Conservation (phyloP, 805 yeast genomes). For the Lipomyces chichibuensis region DNA sequence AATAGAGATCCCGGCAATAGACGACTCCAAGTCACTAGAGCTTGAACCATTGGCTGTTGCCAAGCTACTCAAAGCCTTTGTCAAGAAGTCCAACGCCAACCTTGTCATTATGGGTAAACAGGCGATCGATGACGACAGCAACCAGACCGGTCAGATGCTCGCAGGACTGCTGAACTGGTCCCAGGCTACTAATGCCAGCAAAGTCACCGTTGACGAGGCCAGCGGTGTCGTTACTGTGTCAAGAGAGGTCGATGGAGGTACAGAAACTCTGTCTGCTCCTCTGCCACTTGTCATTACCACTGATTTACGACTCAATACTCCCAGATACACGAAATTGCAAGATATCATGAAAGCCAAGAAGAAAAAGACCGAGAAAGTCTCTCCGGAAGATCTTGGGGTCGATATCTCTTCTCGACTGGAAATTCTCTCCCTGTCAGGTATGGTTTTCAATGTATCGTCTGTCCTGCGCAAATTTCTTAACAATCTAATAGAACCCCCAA, state of each 20-base stretch:
- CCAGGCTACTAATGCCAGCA: constrained; percentile 92
- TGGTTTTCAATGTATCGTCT: neutral
- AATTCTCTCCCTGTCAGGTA: constrained; percentile 61
- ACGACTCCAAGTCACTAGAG: constrained; percentile 37
- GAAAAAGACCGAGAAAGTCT: constrained; percentile 78
- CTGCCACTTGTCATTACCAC: constrained; percentile 89
- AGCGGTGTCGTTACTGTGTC: constrained; percentile 61
- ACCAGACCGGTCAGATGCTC: constrained; percentile 95
- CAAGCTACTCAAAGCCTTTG: constrained; percentile 74
- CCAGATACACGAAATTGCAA: constrained; percentile 93
- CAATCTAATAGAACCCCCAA: constrained; percentile 65
- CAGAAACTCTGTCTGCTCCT: constrained; percentile 73
- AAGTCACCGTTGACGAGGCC: constrained; percentile 64
- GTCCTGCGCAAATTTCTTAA: neutral
- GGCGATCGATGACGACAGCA: constrained; percentile 92
- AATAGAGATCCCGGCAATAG: constrained; percentile 60
- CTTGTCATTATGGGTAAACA: constrained; percentile 92
- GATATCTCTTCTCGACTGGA: constrained; percentile 67
- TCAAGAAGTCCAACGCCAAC: constrained; percentile 70
- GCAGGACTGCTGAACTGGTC: constrained; percentile 96
- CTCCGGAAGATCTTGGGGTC: constrained; percentile 69
- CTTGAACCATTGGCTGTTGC: constrained; percentile 91
- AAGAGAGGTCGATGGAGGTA: constrained; percentile 95
- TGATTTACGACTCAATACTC: constrained; percentile 90
- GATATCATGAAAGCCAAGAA: constrained; percentile 98